These are phyloP conservation scores for Kurtzmaniella quercitrusa DNA, from an alignment of 1,139 yeast genomes.

Conservation along the genomic window DNA sequence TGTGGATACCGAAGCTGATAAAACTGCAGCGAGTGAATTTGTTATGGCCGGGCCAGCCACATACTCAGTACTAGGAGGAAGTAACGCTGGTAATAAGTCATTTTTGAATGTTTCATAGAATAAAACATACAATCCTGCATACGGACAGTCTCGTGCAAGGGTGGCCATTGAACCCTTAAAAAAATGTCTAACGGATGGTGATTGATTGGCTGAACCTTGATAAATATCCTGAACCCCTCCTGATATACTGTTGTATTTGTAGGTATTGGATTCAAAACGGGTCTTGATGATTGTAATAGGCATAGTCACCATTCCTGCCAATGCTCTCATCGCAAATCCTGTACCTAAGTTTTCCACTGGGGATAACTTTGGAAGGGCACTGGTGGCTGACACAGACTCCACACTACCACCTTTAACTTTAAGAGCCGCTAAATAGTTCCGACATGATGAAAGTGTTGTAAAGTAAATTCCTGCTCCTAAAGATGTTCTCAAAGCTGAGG, in stretches of 20 bases:
- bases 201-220: constrained; percentile 17
- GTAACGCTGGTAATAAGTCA: constrained; percentile 22
- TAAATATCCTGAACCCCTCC: constrained; percentile 64
- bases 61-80: constrained; percentile 9
- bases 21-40: constrained; percentile 67
- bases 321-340: constrained; percentile 77
- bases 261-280: constrained; percentile 76
- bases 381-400: constrained; percentile 15
- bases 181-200: constrained; percentile 53
- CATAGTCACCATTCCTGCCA: constrained; percentile 90
- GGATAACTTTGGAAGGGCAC: constrained; percentile 65
- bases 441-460: constrained; percentile 60
- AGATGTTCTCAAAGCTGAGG: constrained; percentile 86
- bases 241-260: constrained; percentile 60
- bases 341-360: constrained; percentile 66
- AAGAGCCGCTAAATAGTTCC: constrained; percentile 48
- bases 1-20: constrained; percentile 79
- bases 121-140: constrained; percentile 88
- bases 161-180: constrained; percentile 89
- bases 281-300: constrained; percentile 95
- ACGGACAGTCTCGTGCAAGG: constrained; percentile 87
- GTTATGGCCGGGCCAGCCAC: constrained; percentile 45
- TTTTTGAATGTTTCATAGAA: constrained; percentile 74
- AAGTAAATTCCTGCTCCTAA: constrained; percentile 87
- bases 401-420: constrained; percentile 11